These are phyloP conservation scores for Clitocybe nebularis DNA, from an alignment of 1,284 basidiomycete species.

Conservation along the genomic window DNA sequence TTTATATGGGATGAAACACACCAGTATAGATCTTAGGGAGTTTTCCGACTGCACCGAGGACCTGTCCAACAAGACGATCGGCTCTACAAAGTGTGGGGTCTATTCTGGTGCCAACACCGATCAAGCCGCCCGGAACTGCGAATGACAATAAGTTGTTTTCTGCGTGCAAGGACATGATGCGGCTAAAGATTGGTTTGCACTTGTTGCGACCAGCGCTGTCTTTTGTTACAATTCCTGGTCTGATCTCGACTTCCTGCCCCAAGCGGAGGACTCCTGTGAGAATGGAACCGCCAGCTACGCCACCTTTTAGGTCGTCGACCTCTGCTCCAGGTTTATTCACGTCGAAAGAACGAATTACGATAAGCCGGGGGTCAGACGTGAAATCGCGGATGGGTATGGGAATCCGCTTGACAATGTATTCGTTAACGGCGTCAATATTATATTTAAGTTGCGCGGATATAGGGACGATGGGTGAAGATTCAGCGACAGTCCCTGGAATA, in stretches of 20 bases:
- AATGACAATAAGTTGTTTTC: slow-evolving; percentile 95
- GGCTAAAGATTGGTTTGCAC: slow-evolving; percentile 92
- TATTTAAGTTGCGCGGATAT: slow-evolving; percentile 98
- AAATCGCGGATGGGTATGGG: slow-evolving; percentile 95
- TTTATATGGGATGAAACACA: too few species aligned
- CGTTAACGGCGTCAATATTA: slow-evolving; percentile 99
- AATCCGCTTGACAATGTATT: slow-evolving; percentile 97
- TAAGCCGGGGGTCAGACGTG: slow-evolving; percentile 85
- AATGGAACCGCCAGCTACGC: slow-evolving; percentile 97
- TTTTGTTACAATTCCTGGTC: slow-evolving; percentile 96
- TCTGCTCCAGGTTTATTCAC: slow-evolving; percentile 99
- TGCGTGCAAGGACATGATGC: slow-evolving; percentile 88
- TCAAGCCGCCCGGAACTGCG: slow-evolving; percentile 95
- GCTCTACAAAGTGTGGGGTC: slow-evolving; percentile 97
- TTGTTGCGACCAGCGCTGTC: slow-evolving; percentile 87
- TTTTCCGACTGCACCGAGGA: slow-evolving; percentile 90
- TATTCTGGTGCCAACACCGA: slow-evolving; percentile 96
- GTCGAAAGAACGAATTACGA: slow-evolving; percentile 99
- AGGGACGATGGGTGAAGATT: slow-evolving; percentile 95
- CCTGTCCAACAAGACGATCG: slow-evolving; percentile 95
- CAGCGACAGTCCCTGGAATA: slow-evolving; percentile 84
- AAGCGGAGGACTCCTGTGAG: slow-evolving; percentile 89
- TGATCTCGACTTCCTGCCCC: slow-evolving; percentile 95
- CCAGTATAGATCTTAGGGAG: slow-evolving; percentile 92
- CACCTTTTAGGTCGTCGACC: slow-evolving; percentile 95